Evolutionary conservation across 176 grass and related monocot genomes (phyloP).

Genomic region (Juncus inflexus): DNA sequence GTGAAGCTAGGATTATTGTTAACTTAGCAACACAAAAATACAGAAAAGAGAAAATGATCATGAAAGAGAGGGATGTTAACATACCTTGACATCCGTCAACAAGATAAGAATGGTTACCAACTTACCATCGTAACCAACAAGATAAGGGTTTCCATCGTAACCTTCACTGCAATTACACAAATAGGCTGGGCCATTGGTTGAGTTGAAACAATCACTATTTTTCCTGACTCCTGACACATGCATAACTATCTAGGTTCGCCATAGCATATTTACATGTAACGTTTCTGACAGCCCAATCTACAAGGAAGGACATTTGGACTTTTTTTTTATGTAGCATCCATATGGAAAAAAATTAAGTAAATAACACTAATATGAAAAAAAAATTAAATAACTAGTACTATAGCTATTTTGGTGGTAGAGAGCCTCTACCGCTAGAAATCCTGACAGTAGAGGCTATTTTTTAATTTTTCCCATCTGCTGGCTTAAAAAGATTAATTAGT

Average conservation of each 20-base stretch:
- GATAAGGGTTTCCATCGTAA: not conserved
- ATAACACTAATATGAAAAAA: not conserved
- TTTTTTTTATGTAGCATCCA: too few species aligned
- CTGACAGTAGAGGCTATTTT: too few species aligned
- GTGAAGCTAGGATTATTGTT: too few species aligned
- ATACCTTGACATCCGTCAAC: slow-evolving; percentile 8
- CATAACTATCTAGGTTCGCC: not conserved
- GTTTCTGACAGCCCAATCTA: not conserved
- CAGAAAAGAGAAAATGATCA: not conserved
- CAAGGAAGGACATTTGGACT: not conserved
- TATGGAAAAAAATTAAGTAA: not conserved
- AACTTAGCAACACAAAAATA: not conserved
- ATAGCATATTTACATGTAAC: not conserved
- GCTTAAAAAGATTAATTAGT: too few species aligned
- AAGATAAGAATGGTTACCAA: too few species aligned
- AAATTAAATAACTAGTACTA: too few species aligned
- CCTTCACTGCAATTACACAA: not conserved
- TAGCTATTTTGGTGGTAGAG: not conserved
- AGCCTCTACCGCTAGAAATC: too few species aligned
- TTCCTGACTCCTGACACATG: slow-evolving; percentile 15
- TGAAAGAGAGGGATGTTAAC: not conserved
- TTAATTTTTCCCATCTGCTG: too few species aligned
- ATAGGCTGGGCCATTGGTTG: not conserved
- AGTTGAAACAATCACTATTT: not conserved
- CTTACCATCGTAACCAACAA: too few species aligned